Evolutionary conservation across 1,284 basidiomycete species (phyloP).

Genomic region (Malassezia obtusa): DNA sequence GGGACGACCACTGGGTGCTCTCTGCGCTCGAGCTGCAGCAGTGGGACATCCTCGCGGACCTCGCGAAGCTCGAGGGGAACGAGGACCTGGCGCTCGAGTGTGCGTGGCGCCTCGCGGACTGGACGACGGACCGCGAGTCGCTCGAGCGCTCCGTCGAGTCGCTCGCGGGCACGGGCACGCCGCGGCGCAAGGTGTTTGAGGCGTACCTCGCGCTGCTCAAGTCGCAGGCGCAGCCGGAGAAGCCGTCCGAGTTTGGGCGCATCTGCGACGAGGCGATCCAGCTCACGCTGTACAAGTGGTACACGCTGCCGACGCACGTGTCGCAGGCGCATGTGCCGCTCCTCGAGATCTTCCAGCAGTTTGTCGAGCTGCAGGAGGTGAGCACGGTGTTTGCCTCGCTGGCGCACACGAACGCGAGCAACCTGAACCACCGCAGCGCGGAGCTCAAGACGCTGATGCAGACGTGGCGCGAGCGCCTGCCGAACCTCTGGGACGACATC

Average conservation of each 20-base stretch:
- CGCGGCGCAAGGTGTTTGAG: constrained; percentile 87
- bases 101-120: constrained; percentile 89
- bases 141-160: constrained; percentile 76
- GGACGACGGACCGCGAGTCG: constrained; percentile 64
- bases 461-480: constrained; percentile 89
- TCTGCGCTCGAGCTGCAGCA: constrained; percentile 90
- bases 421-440: constrained; percentile 84
- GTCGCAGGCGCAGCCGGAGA: constrained; percentile 49
- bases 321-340: constrained; percentile 88
- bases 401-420: constrained; percentile 72
- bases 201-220: constrained; percentile 75
- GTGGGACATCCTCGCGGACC: constrained; percentile 72
- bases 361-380: constrained; percentile 94
- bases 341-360: constrained; percentile 96
- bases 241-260: constrained; percentile 47
- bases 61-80: constrained; percentile 84
- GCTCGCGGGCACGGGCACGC: constrained; percentile 76
- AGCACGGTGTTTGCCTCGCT: constrained; percentile 69
- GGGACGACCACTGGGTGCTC: constrained; percentile 99
- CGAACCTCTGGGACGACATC: constrained; percentile 94
- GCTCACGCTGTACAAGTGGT: constrained; percentile 90
- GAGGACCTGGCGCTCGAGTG: constrained; percentile 87
- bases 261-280: constrained; percentile 95
- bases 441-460: constrained; percentile 66
- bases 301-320: constrained; percentile 70